Evolutionary conservation across 23 red algal genomes (phyloP).

Genomic region (Gracilaria domingensis): DNA sequence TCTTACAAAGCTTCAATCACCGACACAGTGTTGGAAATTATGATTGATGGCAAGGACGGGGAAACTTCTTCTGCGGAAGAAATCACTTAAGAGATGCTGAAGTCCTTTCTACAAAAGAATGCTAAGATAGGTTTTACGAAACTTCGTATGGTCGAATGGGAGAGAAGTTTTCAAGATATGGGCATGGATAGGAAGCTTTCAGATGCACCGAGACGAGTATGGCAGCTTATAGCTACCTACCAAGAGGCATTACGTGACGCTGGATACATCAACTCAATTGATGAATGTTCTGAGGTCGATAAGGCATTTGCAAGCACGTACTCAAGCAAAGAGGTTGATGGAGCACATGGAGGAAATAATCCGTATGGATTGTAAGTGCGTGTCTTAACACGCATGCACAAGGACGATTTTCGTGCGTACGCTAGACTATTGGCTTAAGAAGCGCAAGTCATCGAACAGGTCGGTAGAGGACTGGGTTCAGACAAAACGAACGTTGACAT

Average conservation of each 20-base stretch:
- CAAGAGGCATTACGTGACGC: slow-evolving; percentile 1
- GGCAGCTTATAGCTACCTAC: background rate
- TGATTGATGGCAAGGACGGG: slow-evolving; percentile 22
- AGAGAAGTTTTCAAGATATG: background rate
- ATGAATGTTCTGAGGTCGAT: background rate
- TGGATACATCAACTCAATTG: background rate
- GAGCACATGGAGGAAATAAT: background rate
- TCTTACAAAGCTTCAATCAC: slow-evolving; percentile 39
- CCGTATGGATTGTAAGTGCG: background rate
- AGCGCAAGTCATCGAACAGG: background rate
- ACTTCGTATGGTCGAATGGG: background rate
- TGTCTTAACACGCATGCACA: background rate
- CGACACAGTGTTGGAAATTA: slow-evolving; percentile 4
- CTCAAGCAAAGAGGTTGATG: background rate
- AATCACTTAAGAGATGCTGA: slow-evolving; percentile 8
- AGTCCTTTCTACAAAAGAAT: background rate
- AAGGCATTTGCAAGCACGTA: background rate
- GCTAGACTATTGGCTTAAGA: background rate
- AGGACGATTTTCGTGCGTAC: background rate
- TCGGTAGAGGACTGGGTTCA: no score
- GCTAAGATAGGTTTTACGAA: slow-evolving; percentile 8
- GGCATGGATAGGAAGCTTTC: slow-evolving; percentile 24
- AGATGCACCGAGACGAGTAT: slow-evolving; percentile 12
- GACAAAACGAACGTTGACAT: no score
- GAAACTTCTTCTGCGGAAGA: slow-evolving; percentile 8